These are phyloP conservation scores for Spathaspora girioi DNA, from an alignment of 805 yeast genomes.

Conservation along the genomic window DNA sequence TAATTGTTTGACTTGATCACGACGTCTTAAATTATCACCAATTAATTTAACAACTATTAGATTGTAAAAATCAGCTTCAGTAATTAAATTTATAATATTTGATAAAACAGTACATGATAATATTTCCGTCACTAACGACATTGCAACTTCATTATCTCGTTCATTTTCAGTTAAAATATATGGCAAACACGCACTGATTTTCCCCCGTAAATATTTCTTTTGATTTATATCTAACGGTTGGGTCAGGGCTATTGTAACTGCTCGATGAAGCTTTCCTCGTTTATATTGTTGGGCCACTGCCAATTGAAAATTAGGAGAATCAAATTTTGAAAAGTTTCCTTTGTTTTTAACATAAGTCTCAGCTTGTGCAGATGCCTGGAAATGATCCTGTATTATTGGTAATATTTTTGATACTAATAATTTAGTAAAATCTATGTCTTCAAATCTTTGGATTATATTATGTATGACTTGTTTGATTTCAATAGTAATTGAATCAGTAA, in stretches of 20 bases:
- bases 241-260: slow-evolving; percentile 30
- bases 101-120: slow-evolving; percentile 46
- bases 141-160: slow-evolving; percentile 46
- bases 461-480: slow-evolving; percentile 42
- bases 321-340: slow-evolving; percentile 13
- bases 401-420: slow-evolving; percentile 54
- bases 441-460: slow-evolving; percentile 41
- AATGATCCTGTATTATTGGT: slow-evolving; percentile 68
- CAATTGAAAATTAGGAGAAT: slow-evolving; percentile 32
- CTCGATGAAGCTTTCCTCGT: slow-evolving; percentile 56
- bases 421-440: slow-evolving; percentile 48
- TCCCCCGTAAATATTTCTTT: slow-evolving; percentile 46
- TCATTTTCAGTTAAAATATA: slow-evolving; percentile 45
- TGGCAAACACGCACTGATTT: slow-evolving; percentile 44
- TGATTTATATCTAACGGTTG: slow-evolving; percentile 28
- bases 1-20: slow-evolving; percentile 69
- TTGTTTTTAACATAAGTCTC: slow-evolving; percentile 29
- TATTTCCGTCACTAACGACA: slow-evolving; percentile 57
- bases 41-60: slow-evolving; percentile 54
- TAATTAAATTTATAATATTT: slow-evolving; percentile 51
- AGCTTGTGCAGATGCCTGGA: slow-evolving; percentile 45
- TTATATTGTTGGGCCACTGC: slow-evolving; percentile 43
- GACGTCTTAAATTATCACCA: slow-evolving; percentile 64
- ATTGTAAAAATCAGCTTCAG: slow-evolving; percentile 79
- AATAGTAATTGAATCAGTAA: slow-evolving; percentile 37